Evolutionary conservation across 306 rosid genomes (phyloP), one percentile per base, ranked within the genome.

Genomic region (Prosopis cineraria): DNA sequence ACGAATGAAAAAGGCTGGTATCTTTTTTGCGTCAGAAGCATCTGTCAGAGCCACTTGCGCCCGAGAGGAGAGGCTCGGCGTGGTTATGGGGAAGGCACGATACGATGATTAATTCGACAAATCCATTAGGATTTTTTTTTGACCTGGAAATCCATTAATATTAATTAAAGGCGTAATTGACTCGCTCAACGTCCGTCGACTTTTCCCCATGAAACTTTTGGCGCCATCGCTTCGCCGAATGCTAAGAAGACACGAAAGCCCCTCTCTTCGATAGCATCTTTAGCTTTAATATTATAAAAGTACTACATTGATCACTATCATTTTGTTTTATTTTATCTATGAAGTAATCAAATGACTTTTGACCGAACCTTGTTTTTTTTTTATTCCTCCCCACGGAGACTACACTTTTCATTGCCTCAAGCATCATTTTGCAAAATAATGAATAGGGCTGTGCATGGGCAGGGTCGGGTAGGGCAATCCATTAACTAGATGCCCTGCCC

Each of bases 21-120:
- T 64, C 25, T 66, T 71, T 79, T 19, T 75, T 79, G 39, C 2
- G 9, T 27, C 58, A 50, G 82, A 36, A 50, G 75, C 75, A 77
- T 74, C 78, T 36, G 77, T 69, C 25, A 74, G 39, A 13, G 37
- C 66, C 37, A 29, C 66, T 59, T 29, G 39, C 66, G 29, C 20
- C n/a, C n/a, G 43, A 40, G 31, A 59, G 56, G 50, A 60, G n/a
- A n/a, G n/a, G n/a, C n/a, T n/a, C n/a, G n/a, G n/a, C n/a, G n/a
- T n/a, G n/a, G n/a, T n/a, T 53, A 33, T n/a, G 37, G 60, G 19
- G 43, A 19, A 22, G n/a, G 1, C 52, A 13, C 13, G 12, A 71
- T 76, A 20, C 3, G 72, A 58, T 71, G n/a, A 58, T 67, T 79
- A 69, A n/a, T 74, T 20, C 9, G 45, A 64, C 70, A 74, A 68